Percentiles rank a stretch among this genome's conserved stretches.
Evolutionary conservation across 805 yeast species (phyloP).

Genomic region (Zygotorulaspora sp.): DNA sequence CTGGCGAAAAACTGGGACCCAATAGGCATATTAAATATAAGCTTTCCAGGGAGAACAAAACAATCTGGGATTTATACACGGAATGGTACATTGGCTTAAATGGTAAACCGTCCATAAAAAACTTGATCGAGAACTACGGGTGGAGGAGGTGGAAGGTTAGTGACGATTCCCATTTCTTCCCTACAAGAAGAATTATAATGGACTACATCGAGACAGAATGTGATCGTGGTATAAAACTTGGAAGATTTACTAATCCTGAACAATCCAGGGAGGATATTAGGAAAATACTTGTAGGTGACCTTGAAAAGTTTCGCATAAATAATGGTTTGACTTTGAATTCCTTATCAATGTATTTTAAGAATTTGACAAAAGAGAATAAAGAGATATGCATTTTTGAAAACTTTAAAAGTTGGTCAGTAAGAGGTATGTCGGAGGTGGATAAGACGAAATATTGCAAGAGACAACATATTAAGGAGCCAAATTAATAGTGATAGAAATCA

Average conservation of each 20-base stretch:
- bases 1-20: conserved; percentile 19
- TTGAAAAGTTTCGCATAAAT: conserved; percentile 35
- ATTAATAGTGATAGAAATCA: too few species aligned
- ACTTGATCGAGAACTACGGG: conserved; percentile 34
- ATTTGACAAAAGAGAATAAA: conserved; percentile 27
- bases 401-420: conserved; percentile 31
- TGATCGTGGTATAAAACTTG: conserved; percentile 32
- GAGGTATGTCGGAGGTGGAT: conserved; percentile 31
- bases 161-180: conserved; percentile 38
- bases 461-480: conserved; percentile 17
- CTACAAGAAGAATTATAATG: conserved; percentile 37
- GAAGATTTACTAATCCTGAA: conserved; percentile 28
- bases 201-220: conserved; percentile 37
- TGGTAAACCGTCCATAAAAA: conserved; percentile 32
- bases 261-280: conserved; percentile 33
- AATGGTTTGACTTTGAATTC: conserved; percentile 35
- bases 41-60: conserved; percentile 36
- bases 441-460: conserved; percentile 32
- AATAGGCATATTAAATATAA: conserved; percentile 34
- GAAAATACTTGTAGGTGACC: conserved; percentile 33
- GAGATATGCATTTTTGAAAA: conserved; percentile 34
- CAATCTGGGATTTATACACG: conserved; percentile 36
- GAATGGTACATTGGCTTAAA: conserved; percentile 39
- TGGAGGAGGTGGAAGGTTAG: conserved; percentile 38
- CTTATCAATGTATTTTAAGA: conserved; percentile 33